Evolutionary conservation across 2,329 filamentous ascomycete genomes (phyloP).

Genomic region (Tolypocladium sp.): DNA sequence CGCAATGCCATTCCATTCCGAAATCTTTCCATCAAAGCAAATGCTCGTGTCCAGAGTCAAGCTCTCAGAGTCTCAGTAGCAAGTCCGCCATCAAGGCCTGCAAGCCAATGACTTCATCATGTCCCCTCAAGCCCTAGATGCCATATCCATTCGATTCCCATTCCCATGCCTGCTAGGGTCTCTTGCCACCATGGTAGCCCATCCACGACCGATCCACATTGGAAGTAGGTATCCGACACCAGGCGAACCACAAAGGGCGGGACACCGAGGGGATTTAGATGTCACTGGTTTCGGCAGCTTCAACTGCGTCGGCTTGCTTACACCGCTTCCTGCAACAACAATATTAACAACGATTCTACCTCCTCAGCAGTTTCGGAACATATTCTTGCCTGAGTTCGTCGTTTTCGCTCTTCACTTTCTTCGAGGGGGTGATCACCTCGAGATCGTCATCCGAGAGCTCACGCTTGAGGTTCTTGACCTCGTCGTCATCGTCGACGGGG

Average conservation of each 20-base stretch:
- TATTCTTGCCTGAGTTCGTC: not conserved
- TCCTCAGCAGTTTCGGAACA: not conserved
- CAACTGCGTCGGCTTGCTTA: not conserved
- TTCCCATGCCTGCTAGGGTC: no score
- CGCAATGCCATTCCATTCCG: not conserved
- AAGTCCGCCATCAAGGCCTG: not conserved
- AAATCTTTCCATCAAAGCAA: not conserved
- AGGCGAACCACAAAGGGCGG: not conserved
- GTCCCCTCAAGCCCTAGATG: not conserved
- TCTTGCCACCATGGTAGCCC: no score
- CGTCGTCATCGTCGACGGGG: slow-evolving; percentile 13
- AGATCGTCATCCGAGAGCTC: slow-evolving; percentile 9
- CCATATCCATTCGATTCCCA: not conserved
- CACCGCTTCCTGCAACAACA: not conserved
- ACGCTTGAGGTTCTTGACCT: slow-evolving; percentile 13
- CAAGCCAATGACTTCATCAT: not conserved
- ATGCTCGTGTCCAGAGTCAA: not conserved
- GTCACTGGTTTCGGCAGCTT: not conserved
- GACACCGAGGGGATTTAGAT: not conserved
- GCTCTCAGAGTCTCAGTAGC: not conserved
- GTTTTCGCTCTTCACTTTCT: slow-evolving; percentile 11
- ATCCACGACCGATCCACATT: no score
- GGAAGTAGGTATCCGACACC: not conserved
- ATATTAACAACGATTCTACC: not conserved
- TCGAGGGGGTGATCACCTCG: slow-evolving; percentile 2